phyloP scores from a whole-genome alignment of 1,284 basidiomycete species.

The Papiliotrema terrestris region DNA sequence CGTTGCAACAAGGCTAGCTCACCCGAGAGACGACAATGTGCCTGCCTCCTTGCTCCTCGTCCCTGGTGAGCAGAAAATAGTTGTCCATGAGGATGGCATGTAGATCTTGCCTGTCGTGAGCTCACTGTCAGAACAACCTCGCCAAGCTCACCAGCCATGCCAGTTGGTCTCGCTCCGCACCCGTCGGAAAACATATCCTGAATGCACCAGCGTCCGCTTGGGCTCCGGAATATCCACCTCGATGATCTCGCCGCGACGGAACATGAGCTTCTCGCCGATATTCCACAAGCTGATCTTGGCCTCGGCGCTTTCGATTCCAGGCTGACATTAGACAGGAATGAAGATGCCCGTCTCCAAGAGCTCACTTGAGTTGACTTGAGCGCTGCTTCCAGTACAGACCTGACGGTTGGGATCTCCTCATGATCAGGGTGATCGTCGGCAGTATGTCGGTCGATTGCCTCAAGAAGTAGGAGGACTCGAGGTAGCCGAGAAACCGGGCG shows the following conservation, averaged over 20 bases:
- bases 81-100: conserved; percentile 37
- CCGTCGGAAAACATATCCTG: conserved; percentile 50
- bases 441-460: conserved; percentile 64
- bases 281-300: conserved; percentile 77
- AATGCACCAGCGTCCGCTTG: conserved; percentile 63
- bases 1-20: not conserved
- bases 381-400: conserved; percentile 18
- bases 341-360: not conserved
- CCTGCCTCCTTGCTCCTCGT: conserved; percentile 30
- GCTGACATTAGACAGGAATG: conserved; percentile 62
- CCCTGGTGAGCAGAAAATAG: conserved; percentile 34
- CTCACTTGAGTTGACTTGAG: conserved; percentile 28
- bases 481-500: conserved; percentile 77
- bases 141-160: conserved; percentile 38
- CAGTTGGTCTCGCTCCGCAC: conserved; percentile 38
- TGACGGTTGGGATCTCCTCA: conserved; percentile 40
- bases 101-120: conserved; percentile 30
- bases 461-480: conserved; percentile 67
- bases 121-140: too few species aligned
- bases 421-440: conserved; percentile 33
- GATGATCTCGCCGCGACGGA: conserved; percentile 71
- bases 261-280: conserved; percentile 66
- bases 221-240: conserved; percentile 74
- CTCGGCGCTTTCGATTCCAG: conserved; percentile 77
- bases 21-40: conserved; percentile 36